Base-by-base conservation (phyloP, 1,284 basidiomycete genomes). In the Cryptococcus sp. region DNA sequence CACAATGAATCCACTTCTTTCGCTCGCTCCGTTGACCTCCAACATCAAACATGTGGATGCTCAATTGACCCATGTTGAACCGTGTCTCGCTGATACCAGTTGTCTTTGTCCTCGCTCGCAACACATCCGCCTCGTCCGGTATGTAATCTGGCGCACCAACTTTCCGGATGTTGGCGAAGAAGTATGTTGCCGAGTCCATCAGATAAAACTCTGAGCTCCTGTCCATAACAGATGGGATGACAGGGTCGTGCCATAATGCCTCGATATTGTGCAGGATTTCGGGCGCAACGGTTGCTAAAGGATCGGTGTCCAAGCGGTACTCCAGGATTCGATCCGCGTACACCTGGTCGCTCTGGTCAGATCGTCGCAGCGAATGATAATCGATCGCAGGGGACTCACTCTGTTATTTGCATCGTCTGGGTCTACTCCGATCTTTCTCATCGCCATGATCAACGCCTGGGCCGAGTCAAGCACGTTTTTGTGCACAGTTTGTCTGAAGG, bases 101-200 rank as follows among this genome's bases (percentile, higher is more conserved):
- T 51, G 89, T 94, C 82, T 97, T 96, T 66, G 88, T 87, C 67
- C 93, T 84, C 30, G 93, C 92, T 39, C 91, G 83, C 41, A 99
- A 80, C 3, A 97, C 91, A 72, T 98, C 95, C 17, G 85, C 87
- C 76, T 93, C 91, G 42, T 88, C 90, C 0, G 95, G 95, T 0
- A 91, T 78, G 72, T 96, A 98, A 43, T 86, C 86, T 0, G 85
- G 82, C 10, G 83, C 80, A 3, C 89, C 89, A 76, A 99, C 93
- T 53, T 93, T 85, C 45, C 85, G 79, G 6, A 93, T 88, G 61
- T 93, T 87, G 40, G 84, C 83, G 77, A 98, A 96, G 79, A 99
- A 98, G 78, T 97, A 97, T 47, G 84, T 83, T 0, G 94, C 94
- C 50, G 87, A 93, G 78, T 98, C 95, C 94, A 97, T 98, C 19